Evolutionary conservation across 1,284 basidiomycete genomes (phyloP).

Genomic region (Amylostereum areolatum): DNA sequence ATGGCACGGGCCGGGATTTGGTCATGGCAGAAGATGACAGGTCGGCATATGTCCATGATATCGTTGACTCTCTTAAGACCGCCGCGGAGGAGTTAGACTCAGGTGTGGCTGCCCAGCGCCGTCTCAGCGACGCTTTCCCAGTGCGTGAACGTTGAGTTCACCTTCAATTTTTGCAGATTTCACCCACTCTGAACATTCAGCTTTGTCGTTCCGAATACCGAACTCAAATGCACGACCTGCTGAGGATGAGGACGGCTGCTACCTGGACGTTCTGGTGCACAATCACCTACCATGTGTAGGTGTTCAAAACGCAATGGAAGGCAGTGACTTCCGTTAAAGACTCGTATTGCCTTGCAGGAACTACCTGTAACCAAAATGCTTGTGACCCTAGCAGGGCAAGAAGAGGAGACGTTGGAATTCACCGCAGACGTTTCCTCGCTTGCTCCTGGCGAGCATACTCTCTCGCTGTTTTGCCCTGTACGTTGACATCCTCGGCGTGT

Average conservation of each 20-base stretch:
- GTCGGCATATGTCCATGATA: slow-evolving; percentile 41
- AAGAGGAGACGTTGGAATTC: slow-evolving; percentile 51
- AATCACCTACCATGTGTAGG: slow-evolving; percentile 74
- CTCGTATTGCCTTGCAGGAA: slow-evolving; percentile 25
- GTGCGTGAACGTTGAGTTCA: not conserved
- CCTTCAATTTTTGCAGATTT: slow-evolving; percentile 40
- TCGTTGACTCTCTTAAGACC: slow-evolving; percentile 46
- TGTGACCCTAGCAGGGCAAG: slow-evolving; percentile 48
- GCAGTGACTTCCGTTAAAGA: too few species aligned
- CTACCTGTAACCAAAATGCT: slow-evolving; percentile 45
- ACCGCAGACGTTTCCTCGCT: slow-evolving; percentile 30
- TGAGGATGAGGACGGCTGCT: slow-evolving; percentile 58
- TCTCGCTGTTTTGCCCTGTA: slow-evolving; percentile 67
- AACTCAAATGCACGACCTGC: slow-evolving; percentile 39
- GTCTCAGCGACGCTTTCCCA: not conserved
- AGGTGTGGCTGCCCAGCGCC: slow-evolving; percentile 33
- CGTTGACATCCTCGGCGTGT: slow-evolving; percentile 19
- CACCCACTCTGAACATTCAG: slow-evolving; percentile 61
- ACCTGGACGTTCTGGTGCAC: slow-evolving; percentile 47
- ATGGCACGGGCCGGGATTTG: slow-evolving; percentile 45
- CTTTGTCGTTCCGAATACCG: slow-evolving; percentile 45
- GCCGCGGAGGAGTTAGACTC: slow-evolving; percentile 47
- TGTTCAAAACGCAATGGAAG: slow-evolving; percentile 5
- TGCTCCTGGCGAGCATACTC: slow-evolving; percentile 45
- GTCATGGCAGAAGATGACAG: slow-evolving; percentile 47